Evolutionary conservation across 805 yeast genomes (phyloP), one percentile per base, ranked within the genome.

Genomic region (Candida ponderosae): DNA sequence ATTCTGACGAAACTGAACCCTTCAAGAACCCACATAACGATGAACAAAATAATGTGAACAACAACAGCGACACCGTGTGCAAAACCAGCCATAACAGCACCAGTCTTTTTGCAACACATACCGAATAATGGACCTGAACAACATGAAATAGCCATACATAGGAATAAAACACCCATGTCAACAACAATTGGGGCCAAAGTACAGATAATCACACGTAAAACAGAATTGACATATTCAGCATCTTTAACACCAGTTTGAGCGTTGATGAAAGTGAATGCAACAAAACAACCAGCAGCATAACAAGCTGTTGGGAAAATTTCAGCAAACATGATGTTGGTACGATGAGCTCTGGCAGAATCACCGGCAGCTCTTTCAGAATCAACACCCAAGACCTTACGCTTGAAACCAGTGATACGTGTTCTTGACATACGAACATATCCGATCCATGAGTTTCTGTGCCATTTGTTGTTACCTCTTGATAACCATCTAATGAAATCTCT

Each of bases 41-140:
- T 83, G 68, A 87, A 90, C 74, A 86, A 85, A 29, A 81, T 70
- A 49, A 93, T 67, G 69, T 90, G 94, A 47, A 87, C 69, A 51
- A 94, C 62, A 38, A 94, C 97, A 15, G 97, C 88, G 53, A 86
- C 70, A 66, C 96, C 97, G 57, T 93, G 98, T 17, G 97, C 96
- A 59, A 93, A 65, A 54, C 86, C 96, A 29, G 99, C 99, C 68
- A 67, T 79, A 30, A 87, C 95, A 10, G 96, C 81, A 66, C 96
- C 95, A 35, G 97, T 89, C 72, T 84, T 82, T 77, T 89, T 89
- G 70, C 97, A 90, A 66, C 98, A 90, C 67, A 89, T 63, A 40
- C 93, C 93, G 47, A 90, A 76, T 57, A 90, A 53, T 51, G 99
- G 98, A 61, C 99, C 99, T 21, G 96, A 86, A 73, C 97, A 93